Evolutionary conservation across 139 green algal genomes (phyloP), one percentile per base, ranked within the genome.

Genomic region (Diplosphaera chodatii): DNA sequence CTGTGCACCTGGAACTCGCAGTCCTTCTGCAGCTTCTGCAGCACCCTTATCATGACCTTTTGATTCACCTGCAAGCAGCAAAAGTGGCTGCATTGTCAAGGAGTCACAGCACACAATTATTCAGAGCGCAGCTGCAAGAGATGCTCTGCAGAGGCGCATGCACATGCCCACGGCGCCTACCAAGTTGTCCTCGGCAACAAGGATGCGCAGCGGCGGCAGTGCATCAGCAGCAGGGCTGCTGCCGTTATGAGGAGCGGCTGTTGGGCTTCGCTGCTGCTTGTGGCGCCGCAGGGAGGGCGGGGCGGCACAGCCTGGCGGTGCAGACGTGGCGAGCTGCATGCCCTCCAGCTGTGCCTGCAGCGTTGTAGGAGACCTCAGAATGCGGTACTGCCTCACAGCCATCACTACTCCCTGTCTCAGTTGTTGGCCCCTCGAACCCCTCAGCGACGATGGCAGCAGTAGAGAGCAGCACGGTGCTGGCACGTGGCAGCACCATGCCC

Each of bases 151-250:
- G 13, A 48, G 10, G 10, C 37, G 37, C n/a, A n/a, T n/a, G n/a
- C 8, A 48, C 6, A 48, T 48, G 6, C 6, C 37, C 37, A 21
- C 48, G 4, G 25, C 3, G 10, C 48, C 4, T 25, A 59, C 67
- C 64, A 87, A 75, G 74, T 92, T 92, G 80, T 92, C 87, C 64
- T 92, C 87, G 0, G 87, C 87, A 56, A 92, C 80, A 16, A 92
- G 71, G 56, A 92, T 88, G 32, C 80, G 77, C 76, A 87, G 76
- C 29, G 33, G 34, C 31, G 10, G 66, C 23, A 37, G 41, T 25
- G 13, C 16, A n/a, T 10, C 48, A 63, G 55, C 55, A n/a, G 55
- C 8, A 15, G n/a, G n/a, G 63, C 25, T 68, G 55, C 55, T 63
- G 55, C 22, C 27, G 63, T n/a, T n/a, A n/a, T n/a, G n/a, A n/a